A percentile compares a stretch with the other conserved stretches of the same genome.
These are phyloP conservation scores for Macrophomina pseudophaseolina DNA, from an alignment of 2,329 filamentous ascomycete species.

Conservation along the genomic window DNA sequence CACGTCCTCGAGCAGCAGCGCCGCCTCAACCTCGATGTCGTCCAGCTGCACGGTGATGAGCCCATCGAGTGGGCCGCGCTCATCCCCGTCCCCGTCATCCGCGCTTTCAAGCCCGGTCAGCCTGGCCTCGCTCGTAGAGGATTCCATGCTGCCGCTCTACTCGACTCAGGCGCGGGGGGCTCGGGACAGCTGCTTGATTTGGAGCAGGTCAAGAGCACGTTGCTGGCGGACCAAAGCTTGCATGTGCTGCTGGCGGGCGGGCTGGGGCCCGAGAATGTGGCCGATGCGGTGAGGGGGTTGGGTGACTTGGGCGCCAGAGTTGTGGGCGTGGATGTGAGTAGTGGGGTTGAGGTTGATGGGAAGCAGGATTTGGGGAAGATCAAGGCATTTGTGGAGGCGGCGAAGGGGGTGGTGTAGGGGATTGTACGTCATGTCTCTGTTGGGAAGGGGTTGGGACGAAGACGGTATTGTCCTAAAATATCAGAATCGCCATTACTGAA, in stretches of 20 bases:
- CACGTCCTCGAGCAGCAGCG: constrained; percentile 81
- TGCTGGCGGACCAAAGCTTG: constrained; percentile 73
- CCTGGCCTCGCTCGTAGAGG: constrained; percentile 74
- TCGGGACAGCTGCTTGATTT: constrained; percentile 80
- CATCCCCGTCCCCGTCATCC: constrained; percentile 92
- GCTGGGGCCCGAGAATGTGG: constrained; percentile 78
- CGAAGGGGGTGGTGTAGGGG: constrained; percentile 49
- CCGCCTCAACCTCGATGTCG: constrained; percentile 78
- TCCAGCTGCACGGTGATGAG: constrained; percentile 92
- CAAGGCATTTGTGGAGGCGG: constrained; percentile 75
- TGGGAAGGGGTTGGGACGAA: no score
- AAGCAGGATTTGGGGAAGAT: constrained; percentile 84
- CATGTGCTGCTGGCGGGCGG: constrained; percentile 85
- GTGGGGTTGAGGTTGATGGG: constrained; percentile 83
- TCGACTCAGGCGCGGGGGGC: constrained; percentile 85
- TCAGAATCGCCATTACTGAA: no score
- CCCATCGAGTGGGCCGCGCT: constrained; percentile 87
- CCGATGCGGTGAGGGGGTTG: constrained; percentile 66
- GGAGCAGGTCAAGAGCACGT: constrained; percentile 67
- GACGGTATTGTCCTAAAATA: no score
- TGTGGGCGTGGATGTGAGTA: constrained; percentile 89
- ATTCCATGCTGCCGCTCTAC: constrained; percentile 80
- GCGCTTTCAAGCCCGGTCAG: constrained; percentile 78
- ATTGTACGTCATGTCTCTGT: no score
- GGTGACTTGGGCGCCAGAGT: constrained; percentile 67